These are phyloP conservation scores for Xylariaceae sp. DNA, from an alignment of 2,329 filamentous ascomycete genomes.

Conservation along the genomic window DNA sequence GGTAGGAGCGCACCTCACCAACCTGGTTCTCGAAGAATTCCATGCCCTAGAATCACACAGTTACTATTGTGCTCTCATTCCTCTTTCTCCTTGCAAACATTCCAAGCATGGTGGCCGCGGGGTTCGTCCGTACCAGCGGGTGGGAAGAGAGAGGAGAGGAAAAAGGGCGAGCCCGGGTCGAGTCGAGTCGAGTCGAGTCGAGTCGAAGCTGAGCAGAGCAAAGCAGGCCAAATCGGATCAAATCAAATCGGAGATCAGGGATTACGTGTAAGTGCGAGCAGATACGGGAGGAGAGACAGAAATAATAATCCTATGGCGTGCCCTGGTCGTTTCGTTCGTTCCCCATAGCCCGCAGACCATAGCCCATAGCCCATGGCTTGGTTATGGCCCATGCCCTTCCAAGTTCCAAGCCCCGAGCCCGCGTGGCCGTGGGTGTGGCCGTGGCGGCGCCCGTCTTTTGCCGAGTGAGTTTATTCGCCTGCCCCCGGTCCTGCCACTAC, in stretches of 20 bases:
- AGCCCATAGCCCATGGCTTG: neutral
- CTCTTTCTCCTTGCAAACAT: slow-evolving; percentile 14
- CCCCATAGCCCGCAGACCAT: no score
- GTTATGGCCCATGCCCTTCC: neutral
- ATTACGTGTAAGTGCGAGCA: neutral
- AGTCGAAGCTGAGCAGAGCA: no score
- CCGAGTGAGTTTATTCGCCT: neutral
- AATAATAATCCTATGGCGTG: neutral
- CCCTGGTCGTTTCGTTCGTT: neutral
- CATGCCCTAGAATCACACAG: slow-evolving; percentile 22
- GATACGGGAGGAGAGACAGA: neutral
- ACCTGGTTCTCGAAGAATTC: slow-evolving; percentile 35
- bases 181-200: no score
- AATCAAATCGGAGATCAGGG: neutral
- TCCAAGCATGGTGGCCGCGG: slow-evolving; percentile 17
- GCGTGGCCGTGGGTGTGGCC: neutral
- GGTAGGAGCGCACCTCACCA: slow-evolving; percentile 32
- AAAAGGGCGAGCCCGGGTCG: neutral
- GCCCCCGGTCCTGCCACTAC: neutral
- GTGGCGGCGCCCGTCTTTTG: neutral
- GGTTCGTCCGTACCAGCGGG: slow-evolving; percentile 3
- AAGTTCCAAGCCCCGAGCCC: neutral
- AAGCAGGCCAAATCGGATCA: no score
- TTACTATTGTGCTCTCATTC: slow-evolving; percentile 4
- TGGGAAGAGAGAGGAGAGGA: neutral